Base-by-base conservation (phyloP, 345 rosid species). In the Heritiera littoralis region DNA sequence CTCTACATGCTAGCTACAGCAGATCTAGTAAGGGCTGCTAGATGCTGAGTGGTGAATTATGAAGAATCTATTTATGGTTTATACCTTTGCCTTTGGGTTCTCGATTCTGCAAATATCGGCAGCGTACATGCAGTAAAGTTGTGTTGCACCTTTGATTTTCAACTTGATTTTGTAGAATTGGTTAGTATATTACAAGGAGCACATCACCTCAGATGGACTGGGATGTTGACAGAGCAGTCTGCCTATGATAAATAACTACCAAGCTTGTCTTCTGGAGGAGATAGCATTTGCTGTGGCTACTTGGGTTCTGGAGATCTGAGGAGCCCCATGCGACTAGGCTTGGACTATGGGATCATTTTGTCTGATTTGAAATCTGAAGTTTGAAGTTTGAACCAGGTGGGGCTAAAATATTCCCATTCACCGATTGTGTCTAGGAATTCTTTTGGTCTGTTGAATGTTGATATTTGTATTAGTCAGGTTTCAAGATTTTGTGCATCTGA, bases 1-100 rank as follows among this genome's bases (percentile, higher is more conserved):
- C 61, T 79, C 11, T 18, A 58, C 28, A 56, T 69, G 66, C 41
- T 84, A 40, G 54, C 75, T 45, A 15, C 5, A 51, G 23, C 43
- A 63, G 48, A 45, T 76, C 80, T 72, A 66, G 76, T 70, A 67
- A 43, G 81, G 71, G n/a, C 52, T 66, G 59, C 75, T 32, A 70
- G 28, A 28, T 48, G 28, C 72, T 82, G 28, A 80, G 67, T 48
- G 69, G 73, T 76, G 83, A 61, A 48, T 12, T n/a, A 8, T 6
- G 66, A 67, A 66, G 61, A 81, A 20, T 11, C 3, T 15, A 51
- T 68, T 18, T 41, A 54, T 65, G 65, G 68, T 48, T 51, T 17
- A 43, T 72, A 13, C n/a, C 18, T 70, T 51, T 70, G 23, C 66
- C 43, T 23, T 48, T 58, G 56, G 43, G 30, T 65, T 66, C 14